Evolutionary conservation across 1,284 basidiomycete genomes (phyloP), one percentile per base, ranked within the genome.

Genomic region (Moniliella sp.): DNA sequence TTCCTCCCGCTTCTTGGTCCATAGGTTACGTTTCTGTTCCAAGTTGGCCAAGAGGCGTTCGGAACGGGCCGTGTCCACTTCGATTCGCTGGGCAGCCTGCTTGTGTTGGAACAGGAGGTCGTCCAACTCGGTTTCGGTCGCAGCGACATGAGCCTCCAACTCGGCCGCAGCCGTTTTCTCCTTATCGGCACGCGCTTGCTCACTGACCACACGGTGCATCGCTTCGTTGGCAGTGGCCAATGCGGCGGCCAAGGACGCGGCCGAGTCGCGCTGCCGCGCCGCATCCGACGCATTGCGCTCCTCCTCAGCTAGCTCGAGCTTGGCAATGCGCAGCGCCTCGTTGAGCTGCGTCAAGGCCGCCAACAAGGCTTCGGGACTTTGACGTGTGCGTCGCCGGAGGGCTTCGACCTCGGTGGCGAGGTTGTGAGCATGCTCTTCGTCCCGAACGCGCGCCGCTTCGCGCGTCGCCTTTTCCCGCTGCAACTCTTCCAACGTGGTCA

Each of bases 281-380:
- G 7, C 8, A 23, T n/a, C n/a, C 21, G 7, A 7, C 8, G n/a
- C 8, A n/a, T 7, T 23, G 8, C 21, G 64, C 27, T 77, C 62
- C 55, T 82, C 80, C 32, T 82, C 77, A 50, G 73, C 73, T 36
- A 77, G 69, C 50, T 75, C 69, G 0, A 67, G 64, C 19, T 70
- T 68, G 46, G 76, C 69, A 56, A 76, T 76, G 35, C 67, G 67
- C 31, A 79, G 59, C 45, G 78, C 75, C n/a, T 72, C 64, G 15
- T 37, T 30, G 27, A 50, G 31, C 13, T 44, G 44, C 12, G 36
- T 34, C 2, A 54, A 34, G 27, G 35, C 36, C 27, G 35, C 38
- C 33, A 40, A 43, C 30, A 54, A 40, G 35, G 48, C 46, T 33
- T 44, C 45, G 1, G 50, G 50, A 27, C 34, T 39, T 7, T 43